phyloP scores from a whole-genome alignment of 768 basidiomycete species.

The Tulasnella sp. region DNA sequence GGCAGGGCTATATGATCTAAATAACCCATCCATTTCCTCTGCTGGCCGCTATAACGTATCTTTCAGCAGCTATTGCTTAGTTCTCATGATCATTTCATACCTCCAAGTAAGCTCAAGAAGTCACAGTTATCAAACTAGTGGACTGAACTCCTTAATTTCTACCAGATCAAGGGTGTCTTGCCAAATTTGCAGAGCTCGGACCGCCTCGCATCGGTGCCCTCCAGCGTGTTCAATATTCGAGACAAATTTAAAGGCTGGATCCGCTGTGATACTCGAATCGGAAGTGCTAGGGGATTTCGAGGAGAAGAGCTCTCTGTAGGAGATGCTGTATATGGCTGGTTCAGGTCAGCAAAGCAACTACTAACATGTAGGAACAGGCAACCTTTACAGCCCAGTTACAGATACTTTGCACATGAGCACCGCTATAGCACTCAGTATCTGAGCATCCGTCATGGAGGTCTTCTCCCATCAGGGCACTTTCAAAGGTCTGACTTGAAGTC shows the following conservation, averaged over 20 bases:
- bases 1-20: conserved; percentile 40
- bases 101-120: conserved; percentile 36
- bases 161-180: conserved; percentile 32
- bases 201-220: conserved; percentile 9
- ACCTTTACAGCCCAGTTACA: neutral
- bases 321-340: conserved; percentile 13
- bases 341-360: neutral
- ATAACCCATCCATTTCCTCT: conserved; percentile 17
- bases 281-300: neutral
- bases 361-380: neutral
- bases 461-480: no score
- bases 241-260: conserved; percentile 11
- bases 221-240: conserved; percentile 8
- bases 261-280: conserved; percentile 15
- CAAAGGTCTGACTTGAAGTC: no score
- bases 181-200: conserved; percentile 38
- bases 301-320: neutral
- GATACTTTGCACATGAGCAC: conserved; percentile 13
- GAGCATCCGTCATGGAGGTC: conserved; percentile 1
- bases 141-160: no score
- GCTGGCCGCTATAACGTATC: no score
- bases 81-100: conserved; percentile 47
- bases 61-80: conserved; percentile 51
- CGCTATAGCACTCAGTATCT: neutral
- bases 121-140: neutral